Evolutionary conservation across 805 yeast genomes (phyloP).

Genomic region (Monosporozyma servazzii): DNA sequence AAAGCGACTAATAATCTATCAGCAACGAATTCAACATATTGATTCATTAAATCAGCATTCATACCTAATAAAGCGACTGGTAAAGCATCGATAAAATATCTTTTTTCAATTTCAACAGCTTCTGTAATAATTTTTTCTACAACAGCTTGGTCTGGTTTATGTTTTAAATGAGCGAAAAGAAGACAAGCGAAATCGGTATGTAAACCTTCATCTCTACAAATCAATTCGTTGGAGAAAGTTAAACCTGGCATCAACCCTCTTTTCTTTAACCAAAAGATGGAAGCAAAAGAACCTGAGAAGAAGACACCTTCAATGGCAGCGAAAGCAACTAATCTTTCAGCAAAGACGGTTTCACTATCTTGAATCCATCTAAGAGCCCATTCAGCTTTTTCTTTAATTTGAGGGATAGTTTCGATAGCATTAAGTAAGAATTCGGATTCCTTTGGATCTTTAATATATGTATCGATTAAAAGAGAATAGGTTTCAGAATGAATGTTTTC

Average conservation of each 20-base stretch:
- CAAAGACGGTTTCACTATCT: constrained; percentile 81
- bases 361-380: constrained; percentile 98
- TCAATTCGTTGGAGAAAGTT: constrained; percentile 94
- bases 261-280: constrained; percentile 97
- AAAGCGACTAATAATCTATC: constrained; percentile 87
- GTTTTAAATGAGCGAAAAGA: constrained; percentile 82
- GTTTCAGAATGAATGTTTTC: constrained; percentile 98
- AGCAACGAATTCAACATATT: constrained; percentile 95
- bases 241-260: constrained; percentile 99
- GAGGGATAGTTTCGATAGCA: constrained; percentile 93
- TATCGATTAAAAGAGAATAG: constrained; percentile 86
- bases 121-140: constrained; percentile 84
- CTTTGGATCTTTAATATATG: constrained; percentile 92
- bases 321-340: constrained; percentile 93
- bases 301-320: constrained; percentile 99
- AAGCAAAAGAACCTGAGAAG: constrained; percentile 97
- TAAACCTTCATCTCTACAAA: constrained; percentile 97
- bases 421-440: constrained; percentile 86
- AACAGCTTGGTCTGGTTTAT: constrained; percentile 73
- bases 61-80: constrained; percentile 91
- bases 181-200: constrained; percentile 98
- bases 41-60: constrained; percentile 91
- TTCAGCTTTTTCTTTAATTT: constrained; percentile 93
- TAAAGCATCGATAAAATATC: constrained; percentile 88
- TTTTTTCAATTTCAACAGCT: constrained; percentile 91